These are phyloP conservation scores for Gymnopilus junonius DNA, from an alignment of 768 basidiomycete species.

Conservation along the genomic window DNA sequence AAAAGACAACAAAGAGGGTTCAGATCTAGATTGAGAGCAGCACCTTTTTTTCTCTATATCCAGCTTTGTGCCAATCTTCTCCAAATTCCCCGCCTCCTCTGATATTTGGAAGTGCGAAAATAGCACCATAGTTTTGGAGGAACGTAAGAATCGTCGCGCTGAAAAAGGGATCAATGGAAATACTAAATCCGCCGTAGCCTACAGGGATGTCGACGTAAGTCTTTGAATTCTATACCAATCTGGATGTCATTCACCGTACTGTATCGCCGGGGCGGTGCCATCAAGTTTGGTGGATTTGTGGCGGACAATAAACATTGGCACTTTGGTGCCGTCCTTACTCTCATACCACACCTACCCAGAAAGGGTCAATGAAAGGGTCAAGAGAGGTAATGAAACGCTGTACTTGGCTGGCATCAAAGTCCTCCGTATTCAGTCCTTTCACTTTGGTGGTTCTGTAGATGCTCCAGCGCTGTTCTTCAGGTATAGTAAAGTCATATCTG, in stretches of 20 bases:
- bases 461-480: conserved; percentile 53
- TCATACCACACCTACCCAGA: conserved; percentile 68
- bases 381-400: background rate
- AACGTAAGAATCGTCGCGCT: conserved; percentile 73
- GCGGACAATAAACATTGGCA: conserved; percentile 87
- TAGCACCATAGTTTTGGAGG: conserved; percentile 68
- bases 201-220: background rate
- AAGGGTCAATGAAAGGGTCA: background rate
- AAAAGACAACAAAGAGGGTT: background rate
- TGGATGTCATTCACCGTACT: conserved; percentile 57
- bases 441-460: conserved; percentile 62
- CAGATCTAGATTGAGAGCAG: conserved; percentile 5
- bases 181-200: conserved; percentile 86
- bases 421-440: conserved; percentile 62
- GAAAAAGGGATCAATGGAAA: conserved; percentile 75
- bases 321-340: conserved; percentile 77
- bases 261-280: conserved; percentile 76
- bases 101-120: conserved; percentile 64
- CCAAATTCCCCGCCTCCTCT: conserved; percentile 82
- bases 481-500: conserved; percentile 65
- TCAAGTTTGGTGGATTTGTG: conserved; percentile 73
- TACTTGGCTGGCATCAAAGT: conserved; percentile 73
- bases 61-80: conserved; percentile 82
- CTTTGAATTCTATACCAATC: background rate
- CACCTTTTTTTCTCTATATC: conserved; percentile 73